phyloP scores from a whole-genome alignment of 345 rosid genomes.

The Pseudoturritis turrita region DNA sequence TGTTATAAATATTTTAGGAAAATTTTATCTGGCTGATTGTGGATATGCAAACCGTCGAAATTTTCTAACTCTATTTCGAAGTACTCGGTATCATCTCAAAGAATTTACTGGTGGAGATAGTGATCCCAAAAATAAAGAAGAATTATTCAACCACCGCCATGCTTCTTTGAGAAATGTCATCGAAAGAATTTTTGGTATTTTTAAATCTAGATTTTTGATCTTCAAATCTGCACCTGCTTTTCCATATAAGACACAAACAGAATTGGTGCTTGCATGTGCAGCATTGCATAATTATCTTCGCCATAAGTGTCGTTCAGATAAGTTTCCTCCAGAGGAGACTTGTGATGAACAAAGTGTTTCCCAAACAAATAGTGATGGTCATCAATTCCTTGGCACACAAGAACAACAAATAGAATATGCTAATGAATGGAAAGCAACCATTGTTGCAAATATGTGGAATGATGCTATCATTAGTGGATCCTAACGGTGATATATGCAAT shows the following conservation, averaged over 20 bases:
- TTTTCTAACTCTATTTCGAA: not conserved
- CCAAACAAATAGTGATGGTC: not conserved
- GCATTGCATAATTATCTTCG: not conserved
- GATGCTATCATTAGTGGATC: not conserved
- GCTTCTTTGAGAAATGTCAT: too few species aligned
- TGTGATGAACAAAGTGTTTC: not conserved
- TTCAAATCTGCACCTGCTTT: not conserved
- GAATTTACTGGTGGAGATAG: not conserved
- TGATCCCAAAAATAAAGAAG: not conserved
- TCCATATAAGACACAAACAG: not conserved
- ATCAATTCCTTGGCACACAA: not conserved
- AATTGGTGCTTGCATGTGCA: not conserved
- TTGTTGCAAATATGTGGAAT: not conserved
- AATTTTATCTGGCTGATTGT: too few species aligned
- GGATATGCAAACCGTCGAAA: too few species aligned
- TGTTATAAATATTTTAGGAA: too few species aligned
- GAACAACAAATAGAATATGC: not conserved
- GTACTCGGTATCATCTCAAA: not conserved
- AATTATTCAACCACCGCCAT: too few species aligned
- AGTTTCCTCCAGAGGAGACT: not conserved
- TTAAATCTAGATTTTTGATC: not conserved
- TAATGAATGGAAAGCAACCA: not conserved
- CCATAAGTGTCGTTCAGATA: not conserved
- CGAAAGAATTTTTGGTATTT: too few species aligned
- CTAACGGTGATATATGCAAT: too few species aligned